These are phyloP conservation scores for Calonectria multiphialidica DNA, from an alignment of 2,329 filamentous ascomycete genomes.

Conservation along the genomic window DNA sequence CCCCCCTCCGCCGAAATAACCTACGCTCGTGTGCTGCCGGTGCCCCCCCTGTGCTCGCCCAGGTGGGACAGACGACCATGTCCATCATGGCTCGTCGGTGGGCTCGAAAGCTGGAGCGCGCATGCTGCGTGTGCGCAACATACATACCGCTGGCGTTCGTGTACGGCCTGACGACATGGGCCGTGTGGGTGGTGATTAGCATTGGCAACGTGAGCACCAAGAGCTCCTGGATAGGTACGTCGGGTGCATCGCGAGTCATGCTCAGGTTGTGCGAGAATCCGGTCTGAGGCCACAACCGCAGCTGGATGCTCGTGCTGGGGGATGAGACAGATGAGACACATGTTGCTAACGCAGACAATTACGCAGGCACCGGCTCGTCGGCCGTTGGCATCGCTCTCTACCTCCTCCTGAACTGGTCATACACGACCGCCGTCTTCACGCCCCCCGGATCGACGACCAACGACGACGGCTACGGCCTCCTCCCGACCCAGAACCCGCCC, in stretches of 20 bases:
- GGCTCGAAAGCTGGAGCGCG: conserved; percentile 80
- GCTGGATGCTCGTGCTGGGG: background rate
- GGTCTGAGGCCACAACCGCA: background rate
- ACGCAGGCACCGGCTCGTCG: conserved; percentile 66
- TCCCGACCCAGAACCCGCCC: conserved; percentile 77
- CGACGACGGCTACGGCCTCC: conserved; percentile 79
- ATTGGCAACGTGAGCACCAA: conserved; percentile 72
- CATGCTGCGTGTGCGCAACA: conserved; percentile 82
- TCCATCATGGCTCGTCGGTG: conserved; percentile 68
- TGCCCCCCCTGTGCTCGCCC: background rate
- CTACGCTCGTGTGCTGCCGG: background rate
- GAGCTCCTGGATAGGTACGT: conserved; percentile 69
- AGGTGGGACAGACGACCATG: conserved; percentile 8
- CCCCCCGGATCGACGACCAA: conserved; percentile 81
- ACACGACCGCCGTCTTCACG: conserved; percentile 94
- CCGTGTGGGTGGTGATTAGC: conserved; percentile 84
- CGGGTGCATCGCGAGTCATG: background rate
- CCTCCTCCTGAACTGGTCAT: conserved; percentile 85
- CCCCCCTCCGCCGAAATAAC: background rate
- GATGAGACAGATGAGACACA: background rate
- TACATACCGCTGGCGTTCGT: conserved; percentile 93
- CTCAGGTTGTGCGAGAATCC: background rate
- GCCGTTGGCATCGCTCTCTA: conserved; percentile 79
- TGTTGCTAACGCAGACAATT: conserved; percentile 22
- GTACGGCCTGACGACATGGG: conserved; percentile 93